Percentiles rank a stretch among this genome's conserved stretches.
Evolutionary conservation across 208 protist species (phyloP).

Genomic region (Strigomonas culicis): DNA sequence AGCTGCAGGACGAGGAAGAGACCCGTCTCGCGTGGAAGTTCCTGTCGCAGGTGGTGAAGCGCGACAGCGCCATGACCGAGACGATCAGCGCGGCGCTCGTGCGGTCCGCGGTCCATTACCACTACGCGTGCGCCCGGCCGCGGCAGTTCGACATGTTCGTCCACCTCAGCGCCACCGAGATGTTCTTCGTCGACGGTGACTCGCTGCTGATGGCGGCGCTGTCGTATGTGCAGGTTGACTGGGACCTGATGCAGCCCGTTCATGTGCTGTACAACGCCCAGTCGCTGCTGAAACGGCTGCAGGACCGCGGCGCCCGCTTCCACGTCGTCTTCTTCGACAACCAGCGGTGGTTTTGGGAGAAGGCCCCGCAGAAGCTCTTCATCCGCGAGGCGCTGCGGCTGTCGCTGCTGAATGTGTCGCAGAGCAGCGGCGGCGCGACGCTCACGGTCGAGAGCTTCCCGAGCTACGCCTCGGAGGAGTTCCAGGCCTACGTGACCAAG

Average conservation of each 20-base stretch:
- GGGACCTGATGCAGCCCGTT: conserved; percentile 83
- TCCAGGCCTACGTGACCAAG: conserved; percentile 45
- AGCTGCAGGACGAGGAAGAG: conserved; percentile 50
- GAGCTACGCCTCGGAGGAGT: conserved; percentile 63
- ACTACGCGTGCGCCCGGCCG: conserved; percentile 81
- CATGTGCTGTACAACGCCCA: conserved; percentile 88
- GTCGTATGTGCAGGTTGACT: conserved; percentile 74
- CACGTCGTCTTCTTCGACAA: conserved; percentile 86
- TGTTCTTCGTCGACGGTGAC: conserved; percentile 93
- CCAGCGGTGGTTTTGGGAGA: conserved; percentile 69
- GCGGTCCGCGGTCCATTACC: conserved; percentile 46
- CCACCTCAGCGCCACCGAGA: conserved; percentile 81
- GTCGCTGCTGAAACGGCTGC: conserved; percentile 62
- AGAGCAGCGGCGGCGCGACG: conserved; percentile 25
- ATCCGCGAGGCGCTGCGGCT: conserved; percentile 66
- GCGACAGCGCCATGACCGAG: conserved; percentile 19
- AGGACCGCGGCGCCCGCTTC: conserved; percentile 71
- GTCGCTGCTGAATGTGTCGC: conserved; percentile 33
- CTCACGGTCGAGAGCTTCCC: conserved; percentile 63
- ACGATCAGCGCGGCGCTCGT: conserved; percentile 45
- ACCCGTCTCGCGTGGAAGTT: conserved; percentile 83
- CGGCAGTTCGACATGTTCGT: conserved; percentile 89
- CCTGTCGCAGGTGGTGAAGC: conserved; percentile 30
- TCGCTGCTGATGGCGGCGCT: conserved; percentile 84
- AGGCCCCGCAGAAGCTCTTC: conserved; percentile 73